Percentiles rank a stretch among this genome's conserved stretches.
Conservation (phyloP, 768 basidiomycete genomes). For the Pilatotrama ljubarskyi region DNA sequence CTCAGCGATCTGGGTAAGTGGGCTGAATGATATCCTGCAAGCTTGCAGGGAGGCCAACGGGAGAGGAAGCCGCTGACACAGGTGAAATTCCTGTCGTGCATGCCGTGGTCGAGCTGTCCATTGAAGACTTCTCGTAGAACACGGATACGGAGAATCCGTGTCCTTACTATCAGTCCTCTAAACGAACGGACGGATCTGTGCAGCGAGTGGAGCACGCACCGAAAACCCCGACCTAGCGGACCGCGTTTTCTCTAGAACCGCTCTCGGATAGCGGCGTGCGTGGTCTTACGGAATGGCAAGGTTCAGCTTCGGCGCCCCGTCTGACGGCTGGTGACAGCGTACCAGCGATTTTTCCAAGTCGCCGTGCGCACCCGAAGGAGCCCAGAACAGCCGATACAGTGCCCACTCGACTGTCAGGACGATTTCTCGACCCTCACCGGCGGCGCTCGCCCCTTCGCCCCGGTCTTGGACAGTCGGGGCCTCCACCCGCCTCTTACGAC, state of each 20-base stretch:
- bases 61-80: no score
- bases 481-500: no score
- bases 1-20: slow-evolving; percentile 1
- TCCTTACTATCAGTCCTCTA: no score
- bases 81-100: no score
- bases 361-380: background rate
- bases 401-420: background rate
- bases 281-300: background rate
- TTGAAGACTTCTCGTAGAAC: no score
- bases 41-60: background rate
- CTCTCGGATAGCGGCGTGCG: background rate
- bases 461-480: no score
- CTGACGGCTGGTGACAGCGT: background rate
- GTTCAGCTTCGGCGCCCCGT: background rate
- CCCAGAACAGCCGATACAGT: no score
- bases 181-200: no score
- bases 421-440: no score
- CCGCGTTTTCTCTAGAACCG: background rate
- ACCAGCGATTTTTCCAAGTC: background rate
- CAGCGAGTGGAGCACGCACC: background rate
- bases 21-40: background rate
- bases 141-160: no score
- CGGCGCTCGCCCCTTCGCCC: no score
- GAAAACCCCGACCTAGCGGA: background rate
- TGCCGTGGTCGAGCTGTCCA: no score